Conservation (phyloP, 2,329 filamentous ascomycete genomes). For the Cladosporium sp. region DNA sequence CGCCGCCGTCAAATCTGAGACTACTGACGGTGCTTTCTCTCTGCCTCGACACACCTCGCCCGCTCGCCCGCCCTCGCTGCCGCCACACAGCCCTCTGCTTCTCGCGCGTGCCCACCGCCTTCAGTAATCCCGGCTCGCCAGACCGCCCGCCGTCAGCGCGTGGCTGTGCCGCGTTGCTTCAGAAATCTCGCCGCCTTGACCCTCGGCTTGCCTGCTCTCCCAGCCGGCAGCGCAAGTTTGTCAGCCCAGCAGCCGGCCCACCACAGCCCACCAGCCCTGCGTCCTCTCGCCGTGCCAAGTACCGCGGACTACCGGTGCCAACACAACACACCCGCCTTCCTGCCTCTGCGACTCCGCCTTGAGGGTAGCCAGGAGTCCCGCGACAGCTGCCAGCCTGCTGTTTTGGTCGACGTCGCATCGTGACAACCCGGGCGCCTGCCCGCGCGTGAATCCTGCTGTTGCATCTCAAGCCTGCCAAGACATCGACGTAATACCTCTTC, state of each 20-base stretch:
- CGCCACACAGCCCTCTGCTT: too few species aligned
- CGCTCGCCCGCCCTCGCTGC: not conserved
- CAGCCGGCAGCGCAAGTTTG: constrained; percentile 7
- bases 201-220: constrained; percentile 9
- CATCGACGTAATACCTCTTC: constrained; percentile 8
- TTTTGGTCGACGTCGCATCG: constrained; percentile 4
- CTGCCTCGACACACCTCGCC: not conserved
- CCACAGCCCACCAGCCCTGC: not conserved
- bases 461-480: constrained; percentile 3
- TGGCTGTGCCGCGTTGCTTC: not conserved
- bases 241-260: constrained; percentile 5
- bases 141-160: not conserved
- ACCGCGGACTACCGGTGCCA: not conserved
- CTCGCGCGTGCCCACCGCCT: too few species aligned
- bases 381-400: not conserved
- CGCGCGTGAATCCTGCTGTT: constrained; percentile 2
- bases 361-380: not conserved
- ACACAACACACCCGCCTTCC: not conserved
- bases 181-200: not conserved
- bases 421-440: constrained; percentile 9
- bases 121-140: not conserved
- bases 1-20: not conserved
- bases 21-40: too few species aligned
- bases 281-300: not conserved
- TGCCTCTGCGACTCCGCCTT: not conserved